phyloP scores from a whole-genome alignment of 345 rosid genomes.

The Pistacia atlantica region DNA sequence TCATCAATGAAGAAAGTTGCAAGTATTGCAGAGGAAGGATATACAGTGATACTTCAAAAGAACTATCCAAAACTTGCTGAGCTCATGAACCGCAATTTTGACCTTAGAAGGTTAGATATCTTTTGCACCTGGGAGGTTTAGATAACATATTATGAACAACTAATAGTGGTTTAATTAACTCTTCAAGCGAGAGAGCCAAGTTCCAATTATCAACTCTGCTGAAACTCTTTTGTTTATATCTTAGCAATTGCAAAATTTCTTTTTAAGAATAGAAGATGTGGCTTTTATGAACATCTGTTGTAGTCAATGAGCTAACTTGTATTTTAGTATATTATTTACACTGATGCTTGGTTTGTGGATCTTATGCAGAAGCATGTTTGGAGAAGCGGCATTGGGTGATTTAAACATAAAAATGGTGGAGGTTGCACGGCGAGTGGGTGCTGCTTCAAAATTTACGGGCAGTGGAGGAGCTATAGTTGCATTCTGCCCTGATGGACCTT shows the following conservation, averaged over 20 bases:
- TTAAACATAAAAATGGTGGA: constrained; percentile 92
- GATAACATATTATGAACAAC: background rate
- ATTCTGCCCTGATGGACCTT: constrained; percentile 69
- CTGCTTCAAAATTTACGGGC: constrained; percentile 88
- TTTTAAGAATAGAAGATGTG: background rate
- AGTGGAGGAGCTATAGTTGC: constrained; percentile 96
- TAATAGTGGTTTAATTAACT: background rate
- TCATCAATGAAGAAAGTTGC: constrained; percentile 75
- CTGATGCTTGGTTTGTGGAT: background rate
- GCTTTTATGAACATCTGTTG: background rate
- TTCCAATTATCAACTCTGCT: too few species aligned
- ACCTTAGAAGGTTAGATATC: constrained; percentile 66
- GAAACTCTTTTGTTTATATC: background rate
- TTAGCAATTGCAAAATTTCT: background rate
- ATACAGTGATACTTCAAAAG: constrained; percentile 56
- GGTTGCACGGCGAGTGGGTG: constrained; percentile 71
- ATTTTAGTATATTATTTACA: background rate
- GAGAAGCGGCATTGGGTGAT: constrained; percentile 74
- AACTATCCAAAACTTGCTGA: constrained; percentile 65
- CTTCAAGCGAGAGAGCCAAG: background rate
- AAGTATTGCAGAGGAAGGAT: constrained; percentile 67
- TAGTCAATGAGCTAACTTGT: background rate
- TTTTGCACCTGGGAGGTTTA: background rate
- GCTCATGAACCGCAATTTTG: constrained; percentile 84
- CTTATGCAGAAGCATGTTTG: constrained; percentile 67